A percentile compares a stretch with the other conserved stretches of the same genome.
phyloP scores from a whole-genome alignment of 805 yeast genomes.

The Yarrowia bubula region DNA sequence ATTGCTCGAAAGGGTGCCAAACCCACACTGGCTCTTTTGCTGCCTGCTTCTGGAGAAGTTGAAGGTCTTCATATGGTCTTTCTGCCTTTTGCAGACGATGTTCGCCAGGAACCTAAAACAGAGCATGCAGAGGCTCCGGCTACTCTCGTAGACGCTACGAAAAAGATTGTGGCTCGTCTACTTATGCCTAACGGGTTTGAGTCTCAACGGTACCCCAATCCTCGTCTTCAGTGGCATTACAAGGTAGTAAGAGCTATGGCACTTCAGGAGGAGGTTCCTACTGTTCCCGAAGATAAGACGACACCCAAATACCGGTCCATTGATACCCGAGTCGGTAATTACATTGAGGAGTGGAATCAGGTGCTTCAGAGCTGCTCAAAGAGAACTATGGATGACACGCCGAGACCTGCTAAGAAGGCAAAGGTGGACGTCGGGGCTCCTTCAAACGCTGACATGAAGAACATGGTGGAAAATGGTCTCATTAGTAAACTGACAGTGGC shows the following conservation, averaged over 20 bases:
- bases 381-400: background rate
- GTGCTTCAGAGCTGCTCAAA: background rate
- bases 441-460: background rate
- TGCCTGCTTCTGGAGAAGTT: slow-evolving; percentile 54
- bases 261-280: slow-evolving; percentile 52
- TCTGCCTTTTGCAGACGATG: slow-evolving; percentile 73
- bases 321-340: slow-evolving; percentile 32
- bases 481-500: slow-evolving; percentile 26
- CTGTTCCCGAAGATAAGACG: slow-evolving; percentile 32
- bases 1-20: slow-evolving; percentile 51
- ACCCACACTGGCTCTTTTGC: slow-evolving; percentile 58
- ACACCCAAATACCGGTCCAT: slow-evolving; percentile 35
- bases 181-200: slow-evolving; percentile 49
- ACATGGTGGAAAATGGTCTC: background rate
- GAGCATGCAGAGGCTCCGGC: slow-evolving; percentile 32
- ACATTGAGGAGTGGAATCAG: slow-evolving; percentile 27
- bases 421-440: background rate
- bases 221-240: slow-evolving; percentile 43
- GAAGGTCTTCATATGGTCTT: slow-evolving; percentile 71
- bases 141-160: slow-evolving; percentile 35
- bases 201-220: slow-evolving; percentile 49
- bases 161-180: slow-evolving; percentile 43
- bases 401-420: background rate
- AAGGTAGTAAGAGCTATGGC: slow-evolving; percentile 62
- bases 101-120: slow-evolving; percentile 58